phyloP scores from a whole-genome alignment of 2,329 filamentous ascomycete genomes.

The Ciborinia camelliae region DNA sequence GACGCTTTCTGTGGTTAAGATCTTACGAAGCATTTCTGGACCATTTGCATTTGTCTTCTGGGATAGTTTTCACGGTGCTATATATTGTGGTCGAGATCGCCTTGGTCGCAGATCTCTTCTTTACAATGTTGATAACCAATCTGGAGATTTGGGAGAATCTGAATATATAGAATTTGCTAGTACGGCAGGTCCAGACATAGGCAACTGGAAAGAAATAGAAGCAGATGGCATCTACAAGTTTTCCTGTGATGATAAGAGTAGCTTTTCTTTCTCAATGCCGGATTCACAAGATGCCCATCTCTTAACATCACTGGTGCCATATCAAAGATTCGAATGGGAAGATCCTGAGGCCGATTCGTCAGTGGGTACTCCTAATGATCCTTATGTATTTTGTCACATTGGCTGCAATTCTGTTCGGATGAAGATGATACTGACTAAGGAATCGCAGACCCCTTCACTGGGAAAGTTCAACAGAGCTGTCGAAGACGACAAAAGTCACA shows the following conservation, averaged over 20 bases:
- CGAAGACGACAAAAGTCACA: conserved; percentile 35
- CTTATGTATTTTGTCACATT: not conserved
- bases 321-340: conserved; percentile 23
- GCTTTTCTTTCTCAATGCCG: not conserved
- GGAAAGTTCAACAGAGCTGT: conserved; percentile 39
- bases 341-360: conserved; percentile 2
- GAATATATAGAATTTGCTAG: conserved; percentile 64
- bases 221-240: conserved; percentile 71
- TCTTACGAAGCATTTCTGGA: conserved; percentile 64
- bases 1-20: conserved; percentile 45
- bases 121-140: conserved; percentile 43
- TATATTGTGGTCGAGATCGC: conserved; percentile 85
- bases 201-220: conserved; percentile 73
- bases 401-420: not conserved
- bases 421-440: not conserved
- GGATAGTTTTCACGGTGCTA: conserved; percentile 55
- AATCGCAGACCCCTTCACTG: conserved; percentile 22
- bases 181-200: conserved; percentile 53
- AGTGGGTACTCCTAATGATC: not conserved
- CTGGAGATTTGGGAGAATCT: conserved; percentile 30
- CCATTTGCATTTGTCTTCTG: conserved; percentile 90
- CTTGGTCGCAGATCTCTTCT: conserved; percentile 84
- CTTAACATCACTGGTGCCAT: conserved; percentile 18
- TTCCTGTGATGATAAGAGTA: conserved; percentile 22
- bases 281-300: not conserved